A percentile compares a stretch with the other conserved stretches of the same genome.
These are phyloP conservation scores for Penicillium macrosclerotiorum DNA, from an alignment of 495 filamentous ascomycete genomes.

Conservation along the genomic window DNA sequence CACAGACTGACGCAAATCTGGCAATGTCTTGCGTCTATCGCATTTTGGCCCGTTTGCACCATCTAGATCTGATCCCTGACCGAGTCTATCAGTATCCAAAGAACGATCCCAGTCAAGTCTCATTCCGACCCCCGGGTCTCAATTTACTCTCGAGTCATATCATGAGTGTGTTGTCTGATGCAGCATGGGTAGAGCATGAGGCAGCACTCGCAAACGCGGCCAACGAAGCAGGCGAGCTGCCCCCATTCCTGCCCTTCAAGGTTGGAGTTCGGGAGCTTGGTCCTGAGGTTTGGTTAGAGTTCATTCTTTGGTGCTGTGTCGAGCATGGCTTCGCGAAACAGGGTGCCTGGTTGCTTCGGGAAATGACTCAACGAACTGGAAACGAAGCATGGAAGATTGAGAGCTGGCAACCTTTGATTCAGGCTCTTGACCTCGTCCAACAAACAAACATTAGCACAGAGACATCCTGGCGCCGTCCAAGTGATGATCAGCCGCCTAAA, in stretches of 20 bases:
- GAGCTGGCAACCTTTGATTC: constrained; percentile 38
- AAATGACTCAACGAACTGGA: constrained; percentile 31
- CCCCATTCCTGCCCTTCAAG: constrained; percentile 51
- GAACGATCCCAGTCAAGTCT: constrained; percentile 30
- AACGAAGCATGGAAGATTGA: constrained; percentile 37
- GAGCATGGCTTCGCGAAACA: constrained; percentile 58
- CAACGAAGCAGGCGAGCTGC: constrained; percentile 45
- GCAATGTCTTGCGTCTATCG: constrained; percentile 59
- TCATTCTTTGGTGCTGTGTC: constrained; percentile 66
- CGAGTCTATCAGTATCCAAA: constrained; percentile 52
- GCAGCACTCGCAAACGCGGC: constrained; percentile 42
- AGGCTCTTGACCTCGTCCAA: constrained; percentile 23
- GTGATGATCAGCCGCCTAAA: constrained; percentile 10
- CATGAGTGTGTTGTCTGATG: constrained; percentile 59
- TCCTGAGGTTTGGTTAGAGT: constrained; percentile 63
- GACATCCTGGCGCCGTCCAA: constrained; percentile 34
- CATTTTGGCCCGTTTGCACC: constrained; percentile 60
- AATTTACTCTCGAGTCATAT: constrained; percentile 56
- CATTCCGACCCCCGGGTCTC: constrained; percentile 56
- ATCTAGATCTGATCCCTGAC: constrained; percentile 53
- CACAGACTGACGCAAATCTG: constrained; percentile 34
- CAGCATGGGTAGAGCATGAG: constrained; percentile 57
- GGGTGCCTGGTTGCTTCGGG: constrained; percentile 48
- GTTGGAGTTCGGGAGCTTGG: constrained; percentile 52
- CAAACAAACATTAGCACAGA: constrained; percentile 36